Conservation (phyloP, 257 asterid genomes). For the Prunella vulgaris region DNA sequence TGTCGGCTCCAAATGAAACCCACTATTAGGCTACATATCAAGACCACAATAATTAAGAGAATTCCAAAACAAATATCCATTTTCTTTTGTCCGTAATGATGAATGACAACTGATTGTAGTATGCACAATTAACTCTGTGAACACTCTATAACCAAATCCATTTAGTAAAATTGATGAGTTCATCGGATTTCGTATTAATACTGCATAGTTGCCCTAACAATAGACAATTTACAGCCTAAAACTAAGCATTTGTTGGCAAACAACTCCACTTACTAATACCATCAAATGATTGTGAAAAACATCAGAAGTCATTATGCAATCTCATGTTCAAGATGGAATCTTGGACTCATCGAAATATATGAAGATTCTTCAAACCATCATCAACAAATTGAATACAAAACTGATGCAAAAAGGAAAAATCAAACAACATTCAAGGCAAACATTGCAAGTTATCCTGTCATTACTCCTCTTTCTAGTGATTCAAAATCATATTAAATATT, state of each 20-base stretch:
- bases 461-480: background rate
- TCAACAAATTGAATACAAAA: background rate
- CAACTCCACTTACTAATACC: background rate
- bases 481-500: background rate
- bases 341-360: background rate
- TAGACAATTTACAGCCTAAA: background rate
- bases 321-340: background rate
- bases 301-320: no score
- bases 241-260: background rate
- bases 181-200: background rate
- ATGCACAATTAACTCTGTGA: background rate
- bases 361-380: background rate
- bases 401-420: background rate
- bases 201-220: constrained; percentile 5
- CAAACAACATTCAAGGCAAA: background rate
- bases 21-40: no score
- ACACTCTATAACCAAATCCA: constrained; percentile 9
- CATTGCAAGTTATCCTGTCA: background rate
- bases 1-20: background rate
- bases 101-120: background rate
- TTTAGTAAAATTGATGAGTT: background rate
- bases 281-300: background rate
- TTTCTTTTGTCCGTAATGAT: background rate
- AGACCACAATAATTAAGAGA: background rate
- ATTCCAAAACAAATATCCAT: background rate